Evolutionary conservation across 202 grass and related monocot species (phyloP), one percentile per base, ranked within the genome.

Genomic region (Digitaria exilis): DNA sequence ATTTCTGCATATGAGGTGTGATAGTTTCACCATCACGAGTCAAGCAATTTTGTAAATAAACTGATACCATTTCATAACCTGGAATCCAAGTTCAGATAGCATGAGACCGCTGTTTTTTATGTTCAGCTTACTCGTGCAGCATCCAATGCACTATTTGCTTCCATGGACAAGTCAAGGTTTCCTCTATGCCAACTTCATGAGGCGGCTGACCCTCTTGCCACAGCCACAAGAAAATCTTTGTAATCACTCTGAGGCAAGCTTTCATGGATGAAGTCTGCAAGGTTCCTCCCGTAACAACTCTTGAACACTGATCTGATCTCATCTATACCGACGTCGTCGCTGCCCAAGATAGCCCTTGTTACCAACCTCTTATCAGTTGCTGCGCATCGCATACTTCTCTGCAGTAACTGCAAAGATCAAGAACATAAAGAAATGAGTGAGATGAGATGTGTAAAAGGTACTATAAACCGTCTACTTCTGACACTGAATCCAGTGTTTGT

Each of bases 211-310:
- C 71, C 77, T 78, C 69, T 87, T 69, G 84, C 73, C 77, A 89
- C 80, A 85, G 88, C 80, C 68, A 92, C 78, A 82, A 96, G 86
- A 74, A 98, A 96, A 18, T 98, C 91, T 75, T 69, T 94, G 76
- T 90, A 94, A 74, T 96, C 96, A 65, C 85, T 85, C 44, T 85
- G 85, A 24, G 91, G 83, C 41, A 94, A 79, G 71, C 65, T 84
- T 77, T 94, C 87, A 21, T 60, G 75, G 78, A 98, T 94, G 78
- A 88, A 92, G 75, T 96, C 91, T 52, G 58, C 75, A 22, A 98
- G 48, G 82, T 84, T 88, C 65, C 69, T 94, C 31, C 87, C 93
- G 13, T 80, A 86, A 13, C 76, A 88, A 51, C 81, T 90, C 81
- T 89, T 82, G 73, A 93, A 98, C 50, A 54, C 78, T 48, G 80